Conservation (phyloP, 306 rosid species). For the Sicyos edulis region DNA sequence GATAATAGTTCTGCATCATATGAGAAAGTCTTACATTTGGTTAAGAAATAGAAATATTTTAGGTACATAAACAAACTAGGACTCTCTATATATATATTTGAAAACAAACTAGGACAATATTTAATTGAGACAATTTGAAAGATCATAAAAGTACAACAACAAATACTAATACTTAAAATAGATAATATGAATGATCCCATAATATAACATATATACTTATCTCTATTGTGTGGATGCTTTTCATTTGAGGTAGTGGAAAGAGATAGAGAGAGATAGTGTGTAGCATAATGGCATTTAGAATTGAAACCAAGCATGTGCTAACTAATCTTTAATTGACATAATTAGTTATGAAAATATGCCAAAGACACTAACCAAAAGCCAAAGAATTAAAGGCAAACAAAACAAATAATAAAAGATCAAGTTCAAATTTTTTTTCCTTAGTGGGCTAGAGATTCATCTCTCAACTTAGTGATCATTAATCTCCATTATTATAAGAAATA, state of each 20-base stretch:
- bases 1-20: too few relatives aligned
- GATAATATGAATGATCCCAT: too few relatives aligned
- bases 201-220: too few relatives aligned
- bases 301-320: conserved; percentile 21
- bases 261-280: neutral
- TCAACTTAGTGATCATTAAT: conserved; percentile 28
- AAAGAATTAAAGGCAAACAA: neutral
- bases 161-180: too few relatives aligned
- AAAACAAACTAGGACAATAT: too few relatives aligned
- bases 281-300: conserved; percentile 16
- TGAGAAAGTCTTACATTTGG: too few relatives aligned
- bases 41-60: too few relatives aligned
- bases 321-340: conserved; percentile 16
- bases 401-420: neutral
- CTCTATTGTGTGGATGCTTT: neutral
- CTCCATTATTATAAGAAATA: conserved; percentile 22
- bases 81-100: too few relatives aligned
- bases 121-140: too few relatives aligned
- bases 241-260: neutral
- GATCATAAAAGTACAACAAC: too few relatives aligned
- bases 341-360: conserved; percentile 17
- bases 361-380: conserved; percentile 5
- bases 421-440: conserved; percentile 18
- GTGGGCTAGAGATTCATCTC: conserved; percentile 27
- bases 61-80: too few relatives aligned